phyloP scores from a whole-genome alignment of 768 basidiomycete species.

The Tulasnella sp. region DNA sequence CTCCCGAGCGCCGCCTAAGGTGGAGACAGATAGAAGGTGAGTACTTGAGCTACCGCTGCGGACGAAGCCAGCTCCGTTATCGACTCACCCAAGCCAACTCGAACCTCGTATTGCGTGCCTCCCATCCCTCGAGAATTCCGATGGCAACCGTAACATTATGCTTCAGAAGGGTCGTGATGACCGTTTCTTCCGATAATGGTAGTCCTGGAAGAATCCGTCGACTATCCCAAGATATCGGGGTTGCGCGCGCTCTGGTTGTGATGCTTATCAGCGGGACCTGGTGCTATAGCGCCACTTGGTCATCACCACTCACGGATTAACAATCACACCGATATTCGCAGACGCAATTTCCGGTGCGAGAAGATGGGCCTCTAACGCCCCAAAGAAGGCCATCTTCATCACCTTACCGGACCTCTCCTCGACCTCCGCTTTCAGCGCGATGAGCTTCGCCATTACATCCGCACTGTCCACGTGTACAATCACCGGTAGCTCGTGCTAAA shows the following conservation, averaged over 20 bases:
- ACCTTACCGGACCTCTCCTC: conserved; percentile 34
- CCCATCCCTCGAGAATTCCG: conserved; percentile 56
- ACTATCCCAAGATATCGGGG: conserved; percentile 61
- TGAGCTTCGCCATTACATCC: conserved; percentile 56
- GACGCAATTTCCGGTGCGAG: conserved; percentile 60
- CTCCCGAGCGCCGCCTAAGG: conserved; percentile 34
- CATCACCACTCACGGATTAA: conserved; percentile 33
- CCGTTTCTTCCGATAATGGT: conserved; percentile 52
- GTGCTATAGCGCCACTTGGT: background rate
- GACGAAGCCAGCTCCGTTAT: too few relatives aligned
- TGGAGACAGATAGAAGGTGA: conserved; percentile 22
- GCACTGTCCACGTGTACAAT: conserved; percentile 55
- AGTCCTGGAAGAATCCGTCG: conserved; percentile 56
- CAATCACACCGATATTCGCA: conserved; percentile 56
- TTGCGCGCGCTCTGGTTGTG: conserved; percentile 40
- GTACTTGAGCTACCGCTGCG: conserved; percentile 13
- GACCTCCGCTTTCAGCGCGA: conserved; percentile 53
- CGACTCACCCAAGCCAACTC: conserved; percentile 72
- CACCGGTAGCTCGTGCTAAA: conserved; percentile 46
- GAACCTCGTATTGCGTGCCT: conserved; percentile 64
- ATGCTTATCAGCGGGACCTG: background rate
- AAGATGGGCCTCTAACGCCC: conserved; percentile 58
- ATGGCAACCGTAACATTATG: conserved; percentile 66
- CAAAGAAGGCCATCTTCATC: conserved; percentile 42
- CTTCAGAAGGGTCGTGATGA: conserved; percentile 48